Evolutionary conservation across 768 basidiomycete species (phyloP).

Genomic region (Agaricus sinodeliciosus): DNA sequence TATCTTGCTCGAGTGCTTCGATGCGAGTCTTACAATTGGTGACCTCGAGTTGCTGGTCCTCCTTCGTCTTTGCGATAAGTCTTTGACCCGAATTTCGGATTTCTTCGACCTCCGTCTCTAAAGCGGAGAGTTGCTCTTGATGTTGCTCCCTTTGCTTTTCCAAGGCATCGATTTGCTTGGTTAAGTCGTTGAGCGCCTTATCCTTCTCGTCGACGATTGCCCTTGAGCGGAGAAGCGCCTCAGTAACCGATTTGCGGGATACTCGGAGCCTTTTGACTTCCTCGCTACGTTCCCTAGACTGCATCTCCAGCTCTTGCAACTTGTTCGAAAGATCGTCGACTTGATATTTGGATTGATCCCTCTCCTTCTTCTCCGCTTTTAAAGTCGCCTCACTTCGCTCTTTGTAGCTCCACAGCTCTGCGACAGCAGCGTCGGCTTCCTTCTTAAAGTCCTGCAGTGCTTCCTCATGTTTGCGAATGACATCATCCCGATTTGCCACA

Average conservation of each 20-base stretch:
- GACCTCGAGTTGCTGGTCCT: not conserved
- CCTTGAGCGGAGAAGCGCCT: not conserved
- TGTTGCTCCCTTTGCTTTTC: not conserved
- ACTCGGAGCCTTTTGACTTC: not conserved
- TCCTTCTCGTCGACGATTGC: not conserved
- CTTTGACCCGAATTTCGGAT: slow-evolving; percentile 1
- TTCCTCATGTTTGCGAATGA: not conserved
- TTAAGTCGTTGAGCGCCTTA: not conserved
- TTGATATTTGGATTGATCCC: not conserved
- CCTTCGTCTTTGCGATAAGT: not conserved
- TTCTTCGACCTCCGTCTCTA: slow-evolving; percentile 2
- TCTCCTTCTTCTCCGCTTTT: not conserved
- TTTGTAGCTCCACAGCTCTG: not conserved
- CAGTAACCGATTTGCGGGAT: not conserved
- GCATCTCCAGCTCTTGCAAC: not conserved
- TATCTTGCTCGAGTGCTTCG: not conserved
- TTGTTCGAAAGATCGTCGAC: slow-evolving; percentile 1
- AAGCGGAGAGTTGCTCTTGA: not conserved
- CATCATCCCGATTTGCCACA: not conserved
- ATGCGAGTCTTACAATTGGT: not conserved
- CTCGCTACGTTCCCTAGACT: not conserved
- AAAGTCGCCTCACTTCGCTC: not conserved
- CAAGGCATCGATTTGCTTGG: not conserved
- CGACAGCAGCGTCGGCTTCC: not conserved
- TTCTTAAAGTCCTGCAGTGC: not conserved